Evolutionary conservation across 371 early-diverging fungal species (phyloP), one percentile per base, ranked within the genome.

Genomic region (Syncephalastrum sp.): DNA sequence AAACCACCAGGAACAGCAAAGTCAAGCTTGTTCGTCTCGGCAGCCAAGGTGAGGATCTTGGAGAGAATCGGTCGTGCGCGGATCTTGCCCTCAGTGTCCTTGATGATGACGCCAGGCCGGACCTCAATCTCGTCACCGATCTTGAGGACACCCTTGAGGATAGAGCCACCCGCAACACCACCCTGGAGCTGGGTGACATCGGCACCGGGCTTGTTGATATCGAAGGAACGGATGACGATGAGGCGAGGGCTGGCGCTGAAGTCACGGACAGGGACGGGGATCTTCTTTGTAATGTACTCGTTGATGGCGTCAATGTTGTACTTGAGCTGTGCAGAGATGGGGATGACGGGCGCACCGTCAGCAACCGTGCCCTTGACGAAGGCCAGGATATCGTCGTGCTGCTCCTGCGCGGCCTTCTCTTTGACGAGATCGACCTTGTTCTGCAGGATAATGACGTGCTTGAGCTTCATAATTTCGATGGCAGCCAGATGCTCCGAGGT

Each of bases 401-500:
- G 99, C 66, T 97, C 95, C 56, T 89, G 78, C 19, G 99, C 99
- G 41, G 96, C 94, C 57, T 88, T 84, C 69, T 99, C 93, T 77
- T 96, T 95, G 74, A 99, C 91, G 67, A 99, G 75, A 82, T 99
- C 99, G 44, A 99, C 93, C 84, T 99, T 99, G 86, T 99, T 99
- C 79, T 99, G 99, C 50, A 99, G 83, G 70, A 99, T 96, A 46
- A 99, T 93, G 60, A 99, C 93, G 76, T 99, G 91, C 63, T 97
- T 77, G 50, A 99, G 84, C 84, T 97, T 91, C 98, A 99, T 99
- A 63, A 99, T 99, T 81, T 99, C 99, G 62, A 99, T 95, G 49
- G 99, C 99, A 64, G 99, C 99, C 72, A 99, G 83, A 82, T 99
- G 99, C 81, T 99, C 99, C 23, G 90, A 89, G 24, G 99, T 99